Percentiles rank a stretch among this genome's conserved stretches.
Evolutionary conservation across 805 yeast species (phyloP).

Genomic region (Priceomyces castillae): DNA sequence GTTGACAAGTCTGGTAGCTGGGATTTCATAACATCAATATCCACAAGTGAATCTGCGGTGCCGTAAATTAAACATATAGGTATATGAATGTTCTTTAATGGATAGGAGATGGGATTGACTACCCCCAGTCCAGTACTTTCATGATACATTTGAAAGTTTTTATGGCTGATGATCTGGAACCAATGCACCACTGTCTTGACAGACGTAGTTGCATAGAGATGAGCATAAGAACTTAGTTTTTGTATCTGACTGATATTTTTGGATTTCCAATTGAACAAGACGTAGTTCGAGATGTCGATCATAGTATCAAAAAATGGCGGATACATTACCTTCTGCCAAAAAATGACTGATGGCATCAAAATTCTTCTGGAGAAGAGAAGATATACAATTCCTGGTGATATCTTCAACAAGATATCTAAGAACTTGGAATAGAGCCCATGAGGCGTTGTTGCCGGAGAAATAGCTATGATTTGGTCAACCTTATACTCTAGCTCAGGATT

Average conservation of each 20-base stretch:
- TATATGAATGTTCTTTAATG: conserved; percentile 40
- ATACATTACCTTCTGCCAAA: conserved; percentile 77
- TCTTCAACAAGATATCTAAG: conserved; percentile 68
- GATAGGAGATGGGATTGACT: conserved; percentile 37
- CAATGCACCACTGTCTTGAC: conserved; percentile 95
- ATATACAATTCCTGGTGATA: conserved; percentile 72
- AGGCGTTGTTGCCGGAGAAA: conserved; percentile 94
- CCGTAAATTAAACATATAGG: conserved; percentile 85
- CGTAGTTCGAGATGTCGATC: conserved; percentile 66
- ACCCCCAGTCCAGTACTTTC: conserved; percentile 38
- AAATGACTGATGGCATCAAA: conserved; percentile 69
- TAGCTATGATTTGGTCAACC: conserved; percentile 63
- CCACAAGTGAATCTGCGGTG: conserved; percentile 76
- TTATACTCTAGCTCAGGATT: conserved; percentile 60
- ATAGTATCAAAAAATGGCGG: conserved; percentile 71
- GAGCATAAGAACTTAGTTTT: conserved; percentile 78
- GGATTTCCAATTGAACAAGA: conserved; percentile 80
- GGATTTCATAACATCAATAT: conserved; percentile 67
- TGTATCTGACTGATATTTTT: conserved; percentile 67
- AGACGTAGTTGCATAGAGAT: conserved; percentile 85
- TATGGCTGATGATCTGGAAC: conserved; percentile 83
- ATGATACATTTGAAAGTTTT: conserved; percentile 85
- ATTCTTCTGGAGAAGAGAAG: conserved; percentile 71
- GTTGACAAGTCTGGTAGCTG: conserved; percentile 59
- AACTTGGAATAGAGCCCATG: conserved; percentile 75